Conservation (phyloP, 208 protist genomes). For the Acanthamoeba healyi region DNA sequence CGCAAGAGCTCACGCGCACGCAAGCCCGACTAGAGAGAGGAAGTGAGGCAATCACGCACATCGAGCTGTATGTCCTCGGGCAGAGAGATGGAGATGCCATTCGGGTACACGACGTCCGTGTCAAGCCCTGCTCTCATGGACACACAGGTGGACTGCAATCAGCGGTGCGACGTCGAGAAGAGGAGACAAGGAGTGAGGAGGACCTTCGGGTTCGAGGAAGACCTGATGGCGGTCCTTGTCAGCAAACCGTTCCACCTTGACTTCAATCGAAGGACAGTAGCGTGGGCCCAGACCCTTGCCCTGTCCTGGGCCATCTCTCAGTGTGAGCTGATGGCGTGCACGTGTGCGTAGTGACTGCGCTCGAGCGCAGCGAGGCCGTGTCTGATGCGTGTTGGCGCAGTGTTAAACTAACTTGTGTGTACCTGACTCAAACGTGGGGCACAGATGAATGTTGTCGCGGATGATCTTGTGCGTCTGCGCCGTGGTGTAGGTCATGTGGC, state of each 20-base stretch:
- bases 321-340: too few relatives aligned
- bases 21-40: not conserved
- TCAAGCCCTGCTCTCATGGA: slow-evolving; percentile 62
- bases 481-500: slow-evolving; percentile 89
- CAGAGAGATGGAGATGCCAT: slow-evolving; percentile 90
- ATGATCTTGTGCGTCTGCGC: slow-evolving; percentile 86
- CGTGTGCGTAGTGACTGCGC: too few relatives aligned
- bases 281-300: slow-evolving; percentile 84
- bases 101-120: slow-evolving; percentile 90
- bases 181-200: not conserved
- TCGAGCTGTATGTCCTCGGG: slow-evolving; percentile 87
- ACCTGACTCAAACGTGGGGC: slow-evolving; percentile 72
- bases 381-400: too few relatives aligned
- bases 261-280: slow-evolving; percentile 92
- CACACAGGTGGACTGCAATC: not conserved
- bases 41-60: not conserved
- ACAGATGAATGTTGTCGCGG: slow-evolving; percentile 77
- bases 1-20: too few relatives aligned
- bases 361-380: too few relatives aligned
- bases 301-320: too few relatives aligned
- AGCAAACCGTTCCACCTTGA: slow-evolving; percentile 87
- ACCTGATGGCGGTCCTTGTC: slow-evolving; percentile 84
- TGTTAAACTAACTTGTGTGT: too few relatives aligned
- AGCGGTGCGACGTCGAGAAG: not conserved
- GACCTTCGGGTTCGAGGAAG: slow-evolving; percentile 91